Evolutionary conservation across 495 filamentous ascomycete genomes (phyloP), one percentile per base, ranked within the genome.

Genomic region (Terfezia claveryi): DNA sequence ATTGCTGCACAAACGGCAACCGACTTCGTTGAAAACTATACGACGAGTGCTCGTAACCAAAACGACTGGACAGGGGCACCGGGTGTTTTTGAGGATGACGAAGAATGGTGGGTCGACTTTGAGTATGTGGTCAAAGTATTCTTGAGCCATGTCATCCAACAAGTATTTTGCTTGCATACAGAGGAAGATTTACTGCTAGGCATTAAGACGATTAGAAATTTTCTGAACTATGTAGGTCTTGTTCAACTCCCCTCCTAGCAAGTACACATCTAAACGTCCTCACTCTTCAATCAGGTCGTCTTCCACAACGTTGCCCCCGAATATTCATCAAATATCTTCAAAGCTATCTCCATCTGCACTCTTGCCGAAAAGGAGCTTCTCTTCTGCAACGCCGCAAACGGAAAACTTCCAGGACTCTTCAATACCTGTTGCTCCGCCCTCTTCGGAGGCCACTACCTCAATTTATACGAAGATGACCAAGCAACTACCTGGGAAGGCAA

Each of bases 221-320:
- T 95, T 66, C 75, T 93, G 56, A 87, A 86, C 59, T 98, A 94
- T 61, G 72, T 66, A 41, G 54, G 62, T 53, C 20, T 17, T 20
- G 10, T 36, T 44, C 36, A 6, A 23, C 20, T 37, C 8, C 37
- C 16, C 38, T 27, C 17, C 16, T 52, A 46, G 17, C 27, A 46
- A 46, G 17, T 4, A 9, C 23, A 10, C 12, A 23, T 16, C 56
- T 44, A 11, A 41, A 10, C 20, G 12, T 14, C 11, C 17, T 46
- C 36, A n/a, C 14, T 1, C 10, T 10, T 23, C 14, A 38, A 51
- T 16, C 36, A 66, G 63, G 36, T 95, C 9, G 71, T 87, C 11
- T 74, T 75, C 55, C 89, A 95, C 61, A 73, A 83, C 38, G 91
- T 93, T 12, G 92, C 85, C 58, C 82, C 82, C 4, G 91, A 98